Base-by-base conservation (phyloP, 2,329 filamentous ascomycete species). In the Xylaria sp. region DNA sequence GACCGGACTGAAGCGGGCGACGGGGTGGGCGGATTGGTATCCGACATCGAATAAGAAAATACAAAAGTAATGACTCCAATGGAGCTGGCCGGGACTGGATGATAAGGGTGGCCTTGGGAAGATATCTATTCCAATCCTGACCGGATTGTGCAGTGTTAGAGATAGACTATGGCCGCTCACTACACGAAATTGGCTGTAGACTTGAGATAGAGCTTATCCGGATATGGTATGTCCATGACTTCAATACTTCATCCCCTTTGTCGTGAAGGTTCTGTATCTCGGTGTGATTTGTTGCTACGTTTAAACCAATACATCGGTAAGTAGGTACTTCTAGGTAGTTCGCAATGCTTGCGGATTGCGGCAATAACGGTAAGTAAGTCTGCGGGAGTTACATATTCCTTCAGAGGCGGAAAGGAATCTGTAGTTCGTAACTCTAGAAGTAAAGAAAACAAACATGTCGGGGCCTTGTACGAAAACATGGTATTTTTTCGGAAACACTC, bases 51-150 rank as follows among this genome's bases (percentile, higher is more conserved):
- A n/a, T 38, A 56, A 17, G 29, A 54, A 17, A 40, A 35, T 38
- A 13, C 43, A 66, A 63, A 64, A 59, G 51, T 56, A 63, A 66
- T 66, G 58, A 61, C 46, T 58, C 23, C 46, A 57, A 62, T 25
- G 55, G 38, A 53, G 46, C 31, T 53, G 54, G 55, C 23, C 29
- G 15, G 48, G 54, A 59, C 54, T 51, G 63, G 54, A 55, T 60
- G 49, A 53, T 21, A 47, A 52, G 19, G 29, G 54, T 48, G 53
- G 52, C 15, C 27, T 49, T 58, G 56, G 56, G 37, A 54, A 51
- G 13, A 46, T 35, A 19, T 46, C 19, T 47, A 7, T 6, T 27
- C 29, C 27, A 17, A 53, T 55, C 33, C 46, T 43, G 57, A 58
- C 53, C 56, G 51, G 44, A 56, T 37, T 49, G 54, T 46, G 58